phyloP scores from a whole-genome alignment of 2,329 filamentous ascomycete genomes.

The Xylaria sp. region DNA sequence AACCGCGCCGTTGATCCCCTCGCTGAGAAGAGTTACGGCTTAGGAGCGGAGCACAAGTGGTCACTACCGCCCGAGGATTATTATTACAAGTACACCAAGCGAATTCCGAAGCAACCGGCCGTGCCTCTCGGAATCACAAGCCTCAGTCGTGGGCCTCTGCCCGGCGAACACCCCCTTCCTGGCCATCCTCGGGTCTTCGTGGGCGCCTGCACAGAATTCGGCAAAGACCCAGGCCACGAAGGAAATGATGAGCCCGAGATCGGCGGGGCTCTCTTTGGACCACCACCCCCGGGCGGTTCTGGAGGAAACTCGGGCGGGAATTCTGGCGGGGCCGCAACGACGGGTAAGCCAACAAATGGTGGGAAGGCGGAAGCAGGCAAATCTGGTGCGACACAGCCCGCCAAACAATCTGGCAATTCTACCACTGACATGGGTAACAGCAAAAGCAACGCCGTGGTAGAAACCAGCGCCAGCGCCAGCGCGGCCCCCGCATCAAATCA shows the following conservation, averaged over 20 bases:
- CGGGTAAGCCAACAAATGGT: neutral
- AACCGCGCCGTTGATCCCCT: conserved; percentile 24
- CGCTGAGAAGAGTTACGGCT: neutral
- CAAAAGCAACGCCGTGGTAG: neutral
- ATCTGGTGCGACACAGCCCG: neutral
- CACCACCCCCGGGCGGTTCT: neutral
- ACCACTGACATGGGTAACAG: neutral
- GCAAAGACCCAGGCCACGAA: neutral
- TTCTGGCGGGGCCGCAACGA: neutral
- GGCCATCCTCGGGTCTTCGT: conserved; percentile 37
- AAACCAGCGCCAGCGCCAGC: neutral
- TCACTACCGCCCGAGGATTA: conserved; percentile 12
- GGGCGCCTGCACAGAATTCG: conserved; percentile 33
- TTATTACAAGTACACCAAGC: conserved; percentile 28
- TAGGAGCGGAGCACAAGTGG: conserved; percentile 28
- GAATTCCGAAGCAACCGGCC: conserved; percentile 10
- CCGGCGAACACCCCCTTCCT: conserved; percentile 37
- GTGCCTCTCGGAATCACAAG: conserved; percentile 37
- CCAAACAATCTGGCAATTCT: neutral
- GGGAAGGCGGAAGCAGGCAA: neutral
- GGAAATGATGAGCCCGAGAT: neutral
- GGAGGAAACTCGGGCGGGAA: too few species aligned
- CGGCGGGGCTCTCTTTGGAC: neutral
- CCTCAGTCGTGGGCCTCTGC: conserved; percentile 36
- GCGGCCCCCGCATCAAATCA: neutral